Base-by-base conservation (phyloP, 768 basidiomycete genomes). In the Epithele typhae region DNA sequence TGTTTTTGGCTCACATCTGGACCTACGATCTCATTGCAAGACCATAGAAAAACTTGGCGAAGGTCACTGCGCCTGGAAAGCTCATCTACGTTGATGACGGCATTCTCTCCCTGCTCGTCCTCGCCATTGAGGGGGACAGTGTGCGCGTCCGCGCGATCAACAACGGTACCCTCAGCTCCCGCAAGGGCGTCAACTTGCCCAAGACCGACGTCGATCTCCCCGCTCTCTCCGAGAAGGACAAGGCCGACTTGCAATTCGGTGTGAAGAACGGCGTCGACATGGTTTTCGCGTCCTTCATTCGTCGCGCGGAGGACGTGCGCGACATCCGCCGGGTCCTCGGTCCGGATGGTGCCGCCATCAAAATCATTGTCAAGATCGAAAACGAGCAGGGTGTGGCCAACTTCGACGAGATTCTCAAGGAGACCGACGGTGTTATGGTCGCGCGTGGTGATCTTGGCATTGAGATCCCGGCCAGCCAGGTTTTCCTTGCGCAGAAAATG, bases 401-500 rank as follows among this genome's bases (percentile, higher is more conserved):
- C 79, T 99, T 99, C 72, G 96, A 98, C 68, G 94, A 98, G 69
- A 99, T 99, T 60, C 68, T 99, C 60, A 83, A 78, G 59, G 96
- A 87, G 66, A 80, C 87, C 24, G 96, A 99, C 64, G 96, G 96
- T 73, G 96, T 99, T 58, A 99, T 99, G 96, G 96, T 99, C 55
- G 96, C 96, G 55, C 92, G 96, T 71, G 96, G 96, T 68, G 96
- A 99, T 66, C 78, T 99, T 41, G 96, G 96, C 67, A 99, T 99
- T 61, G 96, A 99, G 71, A 99, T 99, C 59, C 96, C 96, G n/a
- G 92, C 96, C 36, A 89, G 87, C 60, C 96, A 98, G 64, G 96
- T 99, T 37, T 99, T 99, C 79, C 75, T 98, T 60, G 96, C 96
- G 7, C 96, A 99, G 68, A 99, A 99, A 76, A 98, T 98, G 95